phyloP scores from a whole-genome alignment of 306 rosid species.

The Adenanthera pavonina region DNA sequence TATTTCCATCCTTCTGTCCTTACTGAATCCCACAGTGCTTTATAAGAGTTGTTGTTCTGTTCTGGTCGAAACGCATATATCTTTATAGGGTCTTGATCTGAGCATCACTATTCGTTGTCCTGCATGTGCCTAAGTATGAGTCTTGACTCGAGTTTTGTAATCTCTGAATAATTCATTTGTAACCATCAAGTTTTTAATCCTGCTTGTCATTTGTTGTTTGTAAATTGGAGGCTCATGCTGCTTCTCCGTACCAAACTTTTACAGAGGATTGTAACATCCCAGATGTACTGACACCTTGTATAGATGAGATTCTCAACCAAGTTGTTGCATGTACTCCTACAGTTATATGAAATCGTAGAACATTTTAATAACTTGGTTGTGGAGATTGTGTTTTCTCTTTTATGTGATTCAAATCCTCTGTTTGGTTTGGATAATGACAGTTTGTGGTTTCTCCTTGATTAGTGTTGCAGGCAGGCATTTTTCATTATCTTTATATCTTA shows the following conservation, averaged over 20 bases:
- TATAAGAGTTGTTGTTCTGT: neutral
- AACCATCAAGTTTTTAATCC: neutral
- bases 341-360: slow-evolving; percentile 40
- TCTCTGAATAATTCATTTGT: neutral
- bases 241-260: slow-evolving; percentile 69
- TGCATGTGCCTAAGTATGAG: neutral
- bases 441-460: neutral
- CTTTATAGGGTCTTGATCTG: neutral
- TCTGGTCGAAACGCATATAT: neutral
- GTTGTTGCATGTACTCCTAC: slow-evolving; percentile 67
- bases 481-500: neutral
- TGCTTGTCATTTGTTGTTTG: neutral
- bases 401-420: neutral
- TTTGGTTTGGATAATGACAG: neutral
- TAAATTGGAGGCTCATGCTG: slow-evolving; percentile 68
- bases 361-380: neutral
- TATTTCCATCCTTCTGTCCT: neutral
- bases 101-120: neutral
- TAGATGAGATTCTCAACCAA: slow-evolving; percentile 69
- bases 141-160: neutral
- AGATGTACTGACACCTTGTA: slow-evolving; percentile 59
- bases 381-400: neutral
- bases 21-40: neutral
- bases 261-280: slow-evolving; percentile 63
- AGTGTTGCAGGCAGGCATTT: neutral